Evolutionary conservation across 257 asterid genomes (phyloP).

Genomic region (Solanum sitiens): DNA sequence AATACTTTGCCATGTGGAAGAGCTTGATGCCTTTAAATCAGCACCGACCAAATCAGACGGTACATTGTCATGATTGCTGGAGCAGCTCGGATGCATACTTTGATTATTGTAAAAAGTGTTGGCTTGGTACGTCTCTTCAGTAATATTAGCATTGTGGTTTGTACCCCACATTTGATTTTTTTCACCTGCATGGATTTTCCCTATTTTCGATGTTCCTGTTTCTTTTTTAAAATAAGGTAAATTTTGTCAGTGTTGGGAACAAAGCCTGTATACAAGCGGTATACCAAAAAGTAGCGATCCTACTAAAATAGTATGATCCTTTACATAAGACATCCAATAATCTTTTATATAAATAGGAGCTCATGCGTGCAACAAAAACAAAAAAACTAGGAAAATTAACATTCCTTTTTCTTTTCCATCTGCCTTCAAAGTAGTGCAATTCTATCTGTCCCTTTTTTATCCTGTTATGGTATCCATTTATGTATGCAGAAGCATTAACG

Average conservation of each 20-base stretch:
- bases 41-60: constrained; percentile 20
- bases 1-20: constrained; percentile 86
- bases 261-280: background rate
- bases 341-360: background rate
- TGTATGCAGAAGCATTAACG: background rate
- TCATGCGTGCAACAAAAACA: background rate
- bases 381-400: background rate
- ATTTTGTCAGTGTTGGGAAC: background rate
- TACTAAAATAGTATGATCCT: background rate
- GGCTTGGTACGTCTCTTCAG: constrained; percentile 71
- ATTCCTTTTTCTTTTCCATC: background rate
- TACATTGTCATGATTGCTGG: constrained; percentile 92
- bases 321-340: background rate
- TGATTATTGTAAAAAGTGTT: constrained; percentile 60
- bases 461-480: background rate
- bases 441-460: background rate
- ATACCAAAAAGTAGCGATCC: background rate
- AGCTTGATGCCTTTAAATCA: constrained; percentile 35
- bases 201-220: background rate
- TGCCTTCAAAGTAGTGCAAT: background rate
- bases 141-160: background rate
- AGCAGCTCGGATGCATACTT: constrained; percentile 47
- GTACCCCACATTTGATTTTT: background rate
- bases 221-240: background rate
- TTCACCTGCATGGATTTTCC: background rate